These are phyloP conservation scores for Lactuca saligna DNA, from an alignment of 129 eudicot genomes.

Conservation along the genomic window DNA sequence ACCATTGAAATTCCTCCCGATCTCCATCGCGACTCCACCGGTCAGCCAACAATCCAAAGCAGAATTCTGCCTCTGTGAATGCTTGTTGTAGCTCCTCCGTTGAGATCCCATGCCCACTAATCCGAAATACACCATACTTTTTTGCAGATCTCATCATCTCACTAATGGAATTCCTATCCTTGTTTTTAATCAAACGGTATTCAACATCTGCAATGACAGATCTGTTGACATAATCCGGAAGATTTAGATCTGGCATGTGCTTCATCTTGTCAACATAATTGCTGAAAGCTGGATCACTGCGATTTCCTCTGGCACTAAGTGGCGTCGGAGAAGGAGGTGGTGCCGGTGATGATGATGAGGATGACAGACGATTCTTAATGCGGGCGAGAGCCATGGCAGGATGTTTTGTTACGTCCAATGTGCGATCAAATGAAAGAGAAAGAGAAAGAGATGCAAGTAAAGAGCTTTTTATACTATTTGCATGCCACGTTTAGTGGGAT, in stretches of 20 bases:
- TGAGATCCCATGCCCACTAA: constrained; percentile 59
- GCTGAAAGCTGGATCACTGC: constrained; percentile 41
- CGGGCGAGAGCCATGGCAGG: constrained; percentile 34
- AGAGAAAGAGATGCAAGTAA: constrained; percentile 1
- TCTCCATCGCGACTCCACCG: constrained; percentile 49
- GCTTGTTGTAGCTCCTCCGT: constrained; percentile 44
- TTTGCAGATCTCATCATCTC: constrained; percentile 46
- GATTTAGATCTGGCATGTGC: constrained; percentile 51
- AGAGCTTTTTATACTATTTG: constrained; percentile 19
- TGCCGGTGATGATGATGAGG: constrained; percentile 33
- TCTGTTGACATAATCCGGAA: constrained; percentile 52
- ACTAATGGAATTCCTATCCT: constrained; percentile 41
- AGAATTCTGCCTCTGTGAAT: constrained; percentile 40
- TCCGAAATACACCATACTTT: constrained; percentile 53
- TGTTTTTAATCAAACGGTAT: constrained; percentile 26
- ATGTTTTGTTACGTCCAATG: constrained; percentile 10
- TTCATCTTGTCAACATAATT: constrained; percentile 37
- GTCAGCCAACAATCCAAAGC: constrained; percentile 49
- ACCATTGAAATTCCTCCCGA: constrained; percentile 58
- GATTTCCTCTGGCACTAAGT: constrained; percentile 50
- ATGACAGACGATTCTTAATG: constrained; percentile 26
- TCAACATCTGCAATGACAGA: constrained; percentile 52
- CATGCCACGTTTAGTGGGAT: constrained; percentile 23
- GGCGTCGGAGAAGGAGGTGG: constrained; percentile 66
- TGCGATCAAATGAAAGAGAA: constrained; percentile 19